phyloP scores from a whole-genome alignment of 148 eudicot species.

The Spergularia marina region DNA sequence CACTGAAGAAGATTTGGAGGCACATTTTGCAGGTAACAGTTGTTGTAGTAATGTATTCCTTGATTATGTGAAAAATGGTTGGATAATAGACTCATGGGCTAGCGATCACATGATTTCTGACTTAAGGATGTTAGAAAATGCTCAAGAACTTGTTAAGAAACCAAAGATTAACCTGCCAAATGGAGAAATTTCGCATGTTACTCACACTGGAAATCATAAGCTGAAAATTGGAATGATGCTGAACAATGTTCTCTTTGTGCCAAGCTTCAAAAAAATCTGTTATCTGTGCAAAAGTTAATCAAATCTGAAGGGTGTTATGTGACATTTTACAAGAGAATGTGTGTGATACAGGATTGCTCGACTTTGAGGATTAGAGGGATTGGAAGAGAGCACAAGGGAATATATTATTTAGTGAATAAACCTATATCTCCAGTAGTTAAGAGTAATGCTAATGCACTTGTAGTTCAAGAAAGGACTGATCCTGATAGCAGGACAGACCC shows the following conservation, averaged over 20 bases:
- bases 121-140: background rate
- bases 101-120: background rate
- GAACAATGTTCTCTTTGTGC: background rate
- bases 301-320: background rate
- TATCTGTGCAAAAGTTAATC: background rate
- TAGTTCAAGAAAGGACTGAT: no score
- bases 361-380: background rate
- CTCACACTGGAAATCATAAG: background rate
- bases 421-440: background rate
- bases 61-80: background rate
- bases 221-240: background rate
- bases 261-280: background rate
- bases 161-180: background rate
- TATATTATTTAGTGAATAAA: background rate
- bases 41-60: background rate
- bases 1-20: background rate
- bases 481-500: background rate
- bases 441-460: background rate
- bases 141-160: background rate
- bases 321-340: background rate
- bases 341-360: background rate
- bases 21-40: background rate
- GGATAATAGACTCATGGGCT: slow-evolving; percentile 8
- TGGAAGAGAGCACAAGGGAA: background rate
- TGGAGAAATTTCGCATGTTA: background rate